Percentiles rank a stretch among this genome's conserved stretches.
These are phyloP conservation scores for Blepharisma japonicum DNA, from an alignment of 73 alveolate species.

Conservation along the genomic window DNA sequence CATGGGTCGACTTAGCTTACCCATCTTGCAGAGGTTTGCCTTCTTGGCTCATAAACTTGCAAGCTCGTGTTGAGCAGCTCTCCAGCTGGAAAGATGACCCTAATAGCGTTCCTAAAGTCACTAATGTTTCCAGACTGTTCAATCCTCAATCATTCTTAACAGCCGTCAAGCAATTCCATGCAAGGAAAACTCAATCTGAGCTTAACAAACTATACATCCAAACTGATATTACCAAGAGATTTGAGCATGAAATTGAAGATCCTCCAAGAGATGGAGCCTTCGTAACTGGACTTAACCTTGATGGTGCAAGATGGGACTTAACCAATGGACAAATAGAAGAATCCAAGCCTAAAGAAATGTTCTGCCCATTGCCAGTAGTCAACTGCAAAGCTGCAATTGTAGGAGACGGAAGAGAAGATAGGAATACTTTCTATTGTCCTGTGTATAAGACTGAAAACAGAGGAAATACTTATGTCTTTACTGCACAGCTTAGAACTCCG, in stretches of 20 bases:
- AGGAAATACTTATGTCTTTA: slow-evolving; percentile 95
- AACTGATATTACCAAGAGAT: slow-evolving; percentile 98
- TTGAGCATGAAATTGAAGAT: slow-evolving; percentile 85
- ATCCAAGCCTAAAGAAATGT: slow-evolving; percentile 97
- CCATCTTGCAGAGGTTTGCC: slow-evolving; percentile 95
- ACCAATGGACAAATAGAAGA: slow-evolving; percentile 94
- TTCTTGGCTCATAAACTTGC: slow-evolving; percentile 96
- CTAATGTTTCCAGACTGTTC: slow-evolving; percentile 94
- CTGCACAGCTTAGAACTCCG: slow-evolving; percentile 93
- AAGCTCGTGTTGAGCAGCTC: slow-evolving; percentile 92
- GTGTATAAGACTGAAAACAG: slow-evolving; percentile 95
- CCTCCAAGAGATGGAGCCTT: slow-evolving; percentile 85
- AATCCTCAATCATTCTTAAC: slow-evolving; percentile 99
- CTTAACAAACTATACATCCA: slow-evolving; percentile 93
- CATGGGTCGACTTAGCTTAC: slow-evolving; percentile 95
- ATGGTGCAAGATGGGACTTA: slow-evolving; percentile 97
- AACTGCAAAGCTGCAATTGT: slow-evolving; percentile 85
- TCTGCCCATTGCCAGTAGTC: slow-evolving; percentile 98
- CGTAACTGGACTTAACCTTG: slow-evolving; percentile 51
- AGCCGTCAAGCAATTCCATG: slow-evolving; percentile 97
- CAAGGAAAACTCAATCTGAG: slow-evolving; percentile 92
- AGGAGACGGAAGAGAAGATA: slow-evolving; percentile 61
- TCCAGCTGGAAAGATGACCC: slow-evolving; percentile 94
- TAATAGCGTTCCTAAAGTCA: slow-evolving; percentile 84
- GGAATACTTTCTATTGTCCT: slow-evolving; percentile 92